Percentiles rank a stretch among this genome's conserved stretches.
Conservation (phyloP, 1,284 basidiomycete species). For the Apiotrichum akiyoshidainum region DNA sequence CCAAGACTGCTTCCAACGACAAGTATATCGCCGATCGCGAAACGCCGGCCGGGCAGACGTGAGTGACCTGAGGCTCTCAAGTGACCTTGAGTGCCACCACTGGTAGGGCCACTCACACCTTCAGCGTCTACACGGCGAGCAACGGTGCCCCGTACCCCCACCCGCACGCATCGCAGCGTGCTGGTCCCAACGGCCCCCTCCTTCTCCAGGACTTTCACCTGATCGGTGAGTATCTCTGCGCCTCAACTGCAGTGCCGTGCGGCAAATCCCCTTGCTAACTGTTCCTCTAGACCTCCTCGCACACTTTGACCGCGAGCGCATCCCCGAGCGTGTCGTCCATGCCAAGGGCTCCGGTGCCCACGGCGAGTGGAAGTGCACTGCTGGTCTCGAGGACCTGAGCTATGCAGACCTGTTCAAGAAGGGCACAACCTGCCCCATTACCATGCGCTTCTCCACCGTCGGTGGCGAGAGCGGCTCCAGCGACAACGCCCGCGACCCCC, state of each 20-base stretch:
- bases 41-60: too few species aligned
- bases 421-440: conserved; percentile 61
- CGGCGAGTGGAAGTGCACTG: conserved; percentile 83
- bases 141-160: conserved; percentile 68
- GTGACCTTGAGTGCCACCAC: too few species aligned
- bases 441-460: conserved; percentile 54
- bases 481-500: conserved; percentile 80
- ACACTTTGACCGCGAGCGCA: conserved; percentile 55
- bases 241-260: not conserved
- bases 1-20: too few species aligned
- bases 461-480: conserved; percentile 76
- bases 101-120: too few species aligned
- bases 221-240: conserved; percentile 8
- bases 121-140: conserved; percentile 69
- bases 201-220: conserved; percentile 68
- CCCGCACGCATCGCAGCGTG: conserved; percentile 66
- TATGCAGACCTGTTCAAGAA: conserved; percentile 70
- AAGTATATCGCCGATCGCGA: too few species aligned
- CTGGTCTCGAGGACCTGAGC: conserved; percentile 75
- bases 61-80: too few species aligned
- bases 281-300: conserved; percentile 56
- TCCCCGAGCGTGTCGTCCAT: conserved; percentile 82
- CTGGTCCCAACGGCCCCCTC: conserved; percentile 66
- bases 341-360: conserved; percentile 69
- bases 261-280: not conserved